A percentile compares a stretch with the other conserved stretches of the same genome.
These are phyloP conservation scores for Dactylonectria estremocensis DNA, from an alignment of 2,329 filamentous ascomycete genomes.

Conservation along the genomic window DNA sequence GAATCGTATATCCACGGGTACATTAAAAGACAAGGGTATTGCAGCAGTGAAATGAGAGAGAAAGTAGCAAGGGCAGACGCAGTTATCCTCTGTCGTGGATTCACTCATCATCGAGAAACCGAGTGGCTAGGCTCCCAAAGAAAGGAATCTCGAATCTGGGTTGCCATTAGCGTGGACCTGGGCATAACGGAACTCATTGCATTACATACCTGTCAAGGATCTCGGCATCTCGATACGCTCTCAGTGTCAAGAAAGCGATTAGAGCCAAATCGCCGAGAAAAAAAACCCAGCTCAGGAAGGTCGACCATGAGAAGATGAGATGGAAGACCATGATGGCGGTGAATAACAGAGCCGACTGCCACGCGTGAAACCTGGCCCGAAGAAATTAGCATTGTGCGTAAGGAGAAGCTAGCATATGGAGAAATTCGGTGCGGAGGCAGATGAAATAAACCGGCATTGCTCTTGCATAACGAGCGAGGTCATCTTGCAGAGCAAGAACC, in stretches of 20 bases:
- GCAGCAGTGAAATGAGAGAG: conserved; percentile 10
- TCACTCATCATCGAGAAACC: conserved; percentile 89
- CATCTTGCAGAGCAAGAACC: not conserved
- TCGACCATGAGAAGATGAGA: conserved; percentile 88
- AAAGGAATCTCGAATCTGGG: conserved; percentile 87
- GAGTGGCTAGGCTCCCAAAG: conserved; percentile 87
- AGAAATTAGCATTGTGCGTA: conserved; percentile 24
- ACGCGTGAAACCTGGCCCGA: conserved; percentile 87
- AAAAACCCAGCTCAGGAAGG: conserved; percentile 86
- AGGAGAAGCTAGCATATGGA: not conserved
- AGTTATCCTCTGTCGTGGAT: not conserved
- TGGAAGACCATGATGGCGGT: conserved; percentile 83
- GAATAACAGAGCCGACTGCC: conserved; percentile 92
- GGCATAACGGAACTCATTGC: not conserved
- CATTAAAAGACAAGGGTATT: conserved; percentile 23
- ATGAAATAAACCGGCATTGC: not conserved
- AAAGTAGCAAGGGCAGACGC: conserved; percentile 3
- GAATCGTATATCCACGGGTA: conserved; percentile 15
- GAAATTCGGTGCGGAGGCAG: not conserved
- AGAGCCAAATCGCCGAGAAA: conserved; percentile 82
- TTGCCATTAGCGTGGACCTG: not conserved
- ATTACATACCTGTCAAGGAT: conserved; percentile 71
- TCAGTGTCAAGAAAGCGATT: conserved; percentile 82
- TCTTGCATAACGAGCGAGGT: not conserved
- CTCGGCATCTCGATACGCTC: conserved; percentile 88